Base-by-base conservation (phyloP, 2,329 filamentous ascomycete species). In the Aciculosporium take region DNA sequence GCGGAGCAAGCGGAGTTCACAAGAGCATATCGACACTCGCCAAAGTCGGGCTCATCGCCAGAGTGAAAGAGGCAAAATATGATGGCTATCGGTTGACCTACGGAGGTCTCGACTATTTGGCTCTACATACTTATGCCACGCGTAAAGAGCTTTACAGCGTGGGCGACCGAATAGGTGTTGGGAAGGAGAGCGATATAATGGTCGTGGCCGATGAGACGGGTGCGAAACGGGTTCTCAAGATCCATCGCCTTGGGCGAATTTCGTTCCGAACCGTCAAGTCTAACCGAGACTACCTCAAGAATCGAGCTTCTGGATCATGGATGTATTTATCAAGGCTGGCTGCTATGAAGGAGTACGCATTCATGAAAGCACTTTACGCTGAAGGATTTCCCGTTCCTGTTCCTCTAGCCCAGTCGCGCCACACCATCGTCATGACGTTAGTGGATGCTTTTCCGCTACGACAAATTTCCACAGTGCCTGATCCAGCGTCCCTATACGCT, bases 41-140 rank as follows among this genome's bases (percentile, higher is more conserved):
- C 48, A 98, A 98, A 63, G 79, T 81, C 37, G 85, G 85, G 45
- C 72, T 98, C 53, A 94, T 98, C 53, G 87, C 84, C 34, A 84
- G 84, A 51, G 79, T 94, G 51, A 94, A 94, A 63, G 94, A 96
- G 61, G 85, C 89, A 48, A 89, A 86, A 61, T 98, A 98, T 64
- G 91, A 98, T 56, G 91, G 91, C 46, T 98, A 98, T 65, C 80
- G 93, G 40, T 73, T 98, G 41, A 94, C 89, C 6, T 98, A 98
- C 59, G 91, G 91, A 53, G 91, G 91, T 2, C 78, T 96, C 37
- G 91, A 98, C 66, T 98, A 98, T 62, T 79, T 98, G n/a, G 86
- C 91, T 13, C 72, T 98, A 41, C 87, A 96, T 64, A 79, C 86
- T 0, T 81, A 96, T 59, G 81, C 88, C 44, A 82, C 84, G 53